Evolutionary conservation across 2,329 filamentous ascomycete genomes (phyloP).

Genomic region (Annulohypoxylon truncatum): DNA sequence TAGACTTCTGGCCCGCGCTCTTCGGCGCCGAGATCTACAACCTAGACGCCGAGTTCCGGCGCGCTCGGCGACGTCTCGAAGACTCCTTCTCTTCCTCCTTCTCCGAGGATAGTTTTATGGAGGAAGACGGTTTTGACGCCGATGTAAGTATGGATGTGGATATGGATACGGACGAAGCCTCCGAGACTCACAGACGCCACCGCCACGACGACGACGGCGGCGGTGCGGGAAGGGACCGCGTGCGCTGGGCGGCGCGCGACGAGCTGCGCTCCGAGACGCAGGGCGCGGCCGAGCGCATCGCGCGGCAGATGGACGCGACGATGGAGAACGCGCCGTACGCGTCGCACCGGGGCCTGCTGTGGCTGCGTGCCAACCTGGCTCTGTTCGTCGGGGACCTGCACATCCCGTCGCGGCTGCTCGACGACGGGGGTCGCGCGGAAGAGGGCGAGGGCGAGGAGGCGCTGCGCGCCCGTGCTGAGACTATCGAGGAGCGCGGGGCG

Average conservation of each 20-base stretch:
- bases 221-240: constrained; percentile 37
- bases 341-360: constrained; percentile 72
- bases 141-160: constrained; percentile 31
- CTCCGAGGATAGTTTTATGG: constrained; percentile 28
- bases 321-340: constrained; percentile 78
- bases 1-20: constrained; percentile 85
- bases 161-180: constrained; percentile 30
- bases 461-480: constrained; percentile 25
- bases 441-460: constrained; percentile 37
- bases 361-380: constrained; percentile 78
- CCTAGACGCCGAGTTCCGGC: constrained; percentile 69
- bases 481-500: constrained; percentile 47
- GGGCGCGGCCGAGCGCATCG: constrained; percentile 70
- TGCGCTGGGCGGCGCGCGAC: constrained; percentile 51
- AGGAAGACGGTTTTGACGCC: constrained; percentile 9
- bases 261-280: constrained; percentile 64
- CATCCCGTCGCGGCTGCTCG: constrained; percentile 54
- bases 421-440: constrained; percentile 9
- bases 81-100: constrained; percentile 6
- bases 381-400: constrained; percentile 80
- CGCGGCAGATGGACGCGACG: constrained; percentile 75
- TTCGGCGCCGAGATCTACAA: constrained; percentile 85
- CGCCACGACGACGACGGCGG: too few relatives aligned
- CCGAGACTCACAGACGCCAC: constrained; percentile 11
- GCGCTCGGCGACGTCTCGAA: constrained; percentile 54